These are phyloP conservation scores for Magnaporthales sp. DNA, from an alignment of 2,329 filamentous ascomycete genomes.

Conservation along the genomic window DNA sequence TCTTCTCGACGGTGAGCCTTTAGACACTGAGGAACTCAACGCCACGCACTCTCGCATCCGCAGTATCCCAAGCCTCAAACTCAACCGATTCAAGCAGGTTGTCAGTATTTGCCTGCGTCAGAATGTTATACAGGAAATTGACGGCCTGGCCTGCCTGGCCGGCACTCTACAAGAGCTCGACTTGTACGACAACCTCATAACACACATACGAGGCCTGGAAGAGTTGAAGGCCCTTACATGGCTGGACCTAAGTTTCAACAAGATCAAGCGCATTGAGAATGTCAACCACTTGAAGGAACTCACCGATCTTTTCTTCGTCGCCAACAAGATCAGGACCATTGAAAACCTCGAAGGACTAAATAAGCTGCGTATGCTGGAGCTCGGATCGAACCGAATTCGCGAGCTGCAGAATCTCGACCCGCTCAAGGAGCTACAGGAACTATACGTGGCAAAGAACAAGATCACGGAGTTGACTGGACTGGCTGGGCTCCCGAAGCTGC, in stretches of 20 bases:
- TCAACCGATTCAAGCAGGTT: conserved; percentile 74
- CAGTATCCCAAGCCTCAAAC: conserved; percentile 67
- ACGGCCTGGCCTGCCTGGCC: conserved; percentile 60
- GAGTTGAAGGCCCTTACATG: conserved; percentile 64
- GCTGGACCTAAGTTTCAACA: conserved; percentile 95
- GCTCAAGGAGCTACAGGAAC: conserved; percentile 69
- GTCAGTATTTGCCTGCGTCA: conserved; percentile 82
- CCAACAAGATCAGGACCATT: conserved; percentile 87
- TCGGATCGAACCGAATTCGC: conserved; percentile 86
- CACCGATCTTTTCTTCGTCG: conserved; percentile 81
- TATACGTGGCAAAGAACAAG: conserved; percentile 96
- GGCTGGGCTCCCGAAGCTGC: conserved; percentile 65
- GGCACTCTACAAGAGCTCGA: conserved; percentile 73
- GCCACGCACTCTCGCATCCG: conserved; percentile 79
- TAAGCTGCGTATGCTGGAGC: conserved; percentile 73
- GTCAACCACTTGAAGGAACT: conserved; percentile 69
- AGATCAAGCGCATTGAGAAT: conserved; percentile 97
- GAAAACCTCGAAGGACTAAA: conserved; percentile 71
- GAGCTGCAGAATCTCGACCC: conserved; percentile 80
- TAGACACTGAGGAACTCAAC: conserved; percentile 69
- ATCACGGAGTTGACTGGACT: conserved; percentile 78
- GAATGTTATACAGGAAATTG: conserved; percentile 76
- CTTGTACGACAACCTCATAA: conserved; percentile 92
- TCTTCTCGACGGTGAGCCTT: conserved; percentile 51
- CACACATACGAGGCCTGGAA: conserved; percentile 77